Percentiles rank a stretch among this genome's conserved stretches.
These are phyloP conservation scores for Pythium brassicae DNA, from an alignment of 352 stramenopile genomes.

Conservation along the genomic window DNA sequence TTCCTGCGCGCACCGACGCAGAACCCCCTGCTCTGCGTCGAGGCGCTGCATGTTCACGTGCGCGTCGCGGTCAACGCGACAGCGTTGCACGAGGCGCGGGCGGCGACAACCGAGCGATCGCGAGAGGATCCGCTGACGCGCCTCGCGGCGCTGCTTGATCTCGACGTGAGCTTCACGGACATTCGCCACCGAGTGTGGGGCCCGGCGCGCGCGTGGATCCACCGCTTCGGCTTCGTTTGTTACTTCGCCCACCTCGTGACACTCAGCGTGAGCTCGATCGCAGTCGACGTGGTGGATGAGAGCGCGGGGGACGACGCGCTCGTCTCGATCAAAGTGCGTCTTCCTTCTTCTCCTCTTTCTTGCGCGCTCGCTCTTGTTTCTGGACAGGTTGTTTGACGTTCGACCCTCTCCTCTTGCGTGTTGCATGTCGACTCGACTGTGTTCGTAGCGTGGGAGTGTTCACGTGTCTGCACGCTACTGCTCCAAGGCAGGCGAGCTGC, in stretches of 20 bases:
- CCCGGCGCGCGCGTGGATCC: slow-evolving; percentile 28
- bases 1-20: slow-evolving; percentile 45
- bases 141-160: slow-evolving; percentile 17
- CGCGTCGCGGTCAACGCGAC: slow-evolving; percentile 13
- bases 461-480: slow-evolving; percentile 17
- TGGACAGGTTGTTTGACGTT: too few relatives aligned
- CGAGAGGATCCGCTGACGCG: neutral
- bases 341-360: slow-evolving; percentile 3
- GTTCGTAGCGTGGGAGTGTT: slow-evolving; percentile 25
- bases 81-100: neutral
- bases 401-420: neutral
- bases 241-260: slow-evolving; percentile 29
- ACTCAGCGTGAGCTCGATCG: slow-evolving; percentile 23
- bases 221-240: slow-evolving; percentile 29
- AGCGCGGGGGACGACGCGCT: slow-evolving; percentile 6
- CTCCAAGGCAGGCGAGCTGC: slow-evolving; percentile 15
- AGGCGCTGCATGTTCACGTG: slow-evolving; percentile 33
- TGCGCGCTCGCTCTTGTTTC: neutral
- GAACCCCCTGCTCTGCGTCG: slow-evolving; percentile 36
- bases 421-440: neutral
- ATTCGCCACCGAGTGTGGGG: slow-evolving; percentile 37
- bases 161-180: slow-evolving; percentile 20
- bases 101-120: neutral
- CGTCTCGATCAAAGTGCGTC: slow-evolving; percentile 10
- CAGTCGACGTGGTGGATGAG: slow-evolving; percentile 28